phyloP scores from a whole-genome alignment of 345 rosid genomes.

The Eucalyptus curtisii region DNA sequence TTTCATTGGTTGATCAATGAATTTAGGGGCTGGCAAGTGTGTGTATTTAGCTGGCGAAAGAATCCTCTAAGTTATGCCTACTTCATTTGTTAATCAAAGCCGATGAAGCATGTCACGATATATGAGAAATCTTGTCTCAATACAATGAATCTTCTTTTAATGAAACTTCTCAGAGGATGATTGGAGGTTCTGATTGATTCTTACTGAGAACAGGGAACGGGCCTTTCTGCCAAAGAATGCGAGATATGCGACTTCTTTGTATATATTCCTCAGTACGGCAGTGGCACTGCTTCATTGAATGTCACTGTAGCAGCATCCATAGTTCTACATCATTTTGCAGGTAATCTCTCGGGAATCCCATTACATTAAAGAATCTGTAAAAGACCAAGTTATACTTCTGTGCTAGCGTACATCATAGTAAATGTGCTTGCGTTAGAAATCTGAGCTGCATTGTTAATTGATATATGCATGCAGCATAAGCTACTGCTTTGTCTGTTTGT shows the following conservation, averaged over 20 bases:
- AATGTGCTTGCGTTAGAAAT: neutral
- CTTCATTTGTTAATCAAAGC: neutral
- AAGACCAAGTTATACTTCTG: neutral
- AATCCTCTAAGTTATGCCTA: neutral
- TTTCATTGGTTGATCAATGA: neutral
- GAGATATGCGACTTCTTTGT: constrained; percentile 89
- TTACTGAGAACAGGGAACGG: constrained; percentile 52
- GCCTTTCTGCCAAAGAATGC: constrained; percentile 82
- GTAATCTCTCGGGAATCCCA: constrained; percentile 10
- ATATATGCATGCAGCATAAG: neutral
- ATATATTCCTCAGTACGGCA: constrained; percentile 86
- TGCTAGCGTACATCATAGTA: neutral
- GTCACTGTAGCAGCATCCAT: constrained; percentile 97
- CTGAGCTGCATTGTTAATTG: neutral
- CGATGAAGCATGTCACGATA: neutral
- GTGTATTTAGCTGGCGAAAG: neutral
- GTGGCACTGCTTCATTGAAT: constrained; percentile 91
- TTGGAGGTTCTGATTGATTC: neutral
- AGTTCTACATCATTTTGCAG: constrained; percentile 93
- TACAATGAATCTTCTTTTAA: neutral
- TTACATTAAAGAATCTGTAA: neutral
- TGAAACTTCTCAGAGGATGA: neutral
- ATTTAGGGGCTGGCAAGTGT: neutral
- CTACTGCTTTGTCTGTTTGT: neutral
- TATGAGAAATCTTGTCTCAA: neutral